Conservation (phyloP, 208 protist genomes). For the Polymyxa betae region DNA sequence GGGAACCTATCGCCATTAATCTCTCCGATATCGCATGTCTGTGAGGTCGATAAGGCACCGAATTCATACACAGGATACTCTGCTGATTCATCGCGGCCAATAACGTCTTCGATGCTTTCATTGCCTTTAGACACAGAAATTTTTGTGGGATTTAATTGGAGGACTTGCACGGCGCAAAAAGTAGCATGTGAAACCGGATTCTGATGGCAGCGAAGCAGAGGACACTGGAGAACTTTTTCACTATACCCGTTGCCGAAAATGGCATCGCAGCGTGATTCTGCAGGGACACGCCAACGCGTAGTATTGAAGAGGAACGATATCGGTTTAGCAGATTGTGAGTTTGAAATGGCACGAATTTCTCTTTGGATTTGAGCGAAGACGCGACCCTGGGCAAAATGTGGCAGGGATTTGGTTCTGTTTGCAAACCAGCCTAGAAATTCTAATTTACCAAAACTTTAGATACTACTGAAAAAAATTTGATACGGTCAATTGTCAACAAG, state of each 20-base stretch:
- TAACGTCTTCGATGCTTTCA: conserved; percentile 40
- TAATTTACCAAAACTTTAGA: no score
- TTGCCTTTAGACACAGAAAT: conserved; percentile 16
- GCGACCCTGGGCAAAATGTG: no score
- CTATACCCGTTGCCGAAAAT: conserved; percentile 1
- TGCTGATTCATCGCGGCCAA: conserved; percentile 30
- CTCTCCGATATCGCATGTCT: not conserved
- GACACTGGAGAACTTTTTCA: not conserved
- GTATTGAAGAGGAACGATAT: no score
- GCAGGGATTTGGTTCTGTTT: no score
- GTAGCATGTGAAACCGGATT: conserved; percentile 17
- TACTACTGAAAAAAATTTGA: no score
- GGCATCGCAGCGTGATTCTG: not conserved
- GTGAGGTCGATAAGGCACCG: not conserved
- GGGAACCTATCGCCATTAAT: not conserved
- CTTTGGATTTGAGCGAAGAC: no score
- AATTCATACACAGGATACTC: conserved; percentile 29
- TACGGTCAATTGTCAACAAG: no score
- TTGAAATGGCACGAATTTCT: no score
- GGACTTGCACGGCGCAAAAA: not conserved
- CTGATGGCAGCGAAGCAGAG: not conserved
- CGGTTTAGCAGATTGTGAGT: no score
- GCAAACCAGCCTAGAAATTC: no score
- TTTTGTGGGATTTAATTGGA: not conserved
- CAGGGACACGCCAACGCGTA: no score